Percentiles rank a stretch among this genome's conserved stretches.
Conservation (phyloP, 192 early-diverging fungal genomes). For the Funneliformis mosseae region DNA sequence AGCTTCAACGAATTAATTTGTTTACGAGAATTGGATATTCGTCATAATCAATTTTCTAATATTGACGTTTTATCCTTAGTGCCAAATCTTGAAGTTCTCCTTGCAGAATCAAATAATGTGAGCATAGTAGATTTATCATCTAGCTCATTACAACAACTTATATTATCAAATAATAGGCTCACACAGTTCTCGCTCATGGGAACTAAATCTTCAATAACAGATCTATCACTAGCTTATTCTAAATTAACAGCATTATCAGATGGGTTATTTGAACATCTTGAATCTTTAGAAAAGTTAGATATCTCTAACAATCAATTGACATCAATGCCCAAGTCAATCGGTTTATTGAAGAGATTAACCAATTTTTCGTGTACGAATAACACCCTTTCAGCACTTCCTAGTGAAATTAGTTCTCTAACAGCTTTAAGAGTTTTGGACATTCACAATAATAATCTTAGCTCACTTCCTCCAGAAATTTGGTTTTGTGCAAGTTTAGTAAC, state of each 20-base stretch:
- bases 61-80: conserved; percentile 58
- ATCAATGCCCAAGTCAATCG: conserved; percentile 64
- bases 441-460: conserved; percentile 75
- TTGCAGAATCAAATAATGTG: conserved; percentile 74
- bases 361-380: conserved; percentile 71
- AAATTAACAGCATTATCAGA: conserved; percentile 68
- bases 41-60: conserved; percentile 79
- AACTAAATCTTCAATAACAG: conserved; percentile 39
- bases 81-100: conserved; percentile 60
- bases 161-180: conserved; percentile 69
- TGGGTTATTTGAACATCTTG: conserved; percentile 60
- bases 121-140: conserved; percentile 64
- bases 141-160: conserved; percentile 55
- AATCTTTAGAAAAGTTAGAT: conserved; percentile 57
- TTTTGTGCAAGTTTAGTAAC: conserved; percentile 63
- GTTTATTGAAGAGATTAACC: conserved; percentile 53
- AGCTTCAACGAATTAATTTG: conserved; percentile 57
- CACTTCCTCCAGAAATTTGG: conserved; percentile 80
- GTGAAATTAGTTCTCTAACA: conserved; percentile 65
- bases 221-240: conserved; percentile 66
- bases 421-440: conserved; percentile 67
- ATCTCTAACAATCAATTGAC: conserved; percentile 75
- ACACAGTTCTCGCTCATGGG: conserved; percentile 64
- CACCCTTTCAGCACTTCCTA: conserved; percentile 64
- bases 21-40: conserved; percentile 77